Evolutionary conservation across 305 asterid genomes (phyloP).

Genomic region (Rubia peregrina): DNA sequence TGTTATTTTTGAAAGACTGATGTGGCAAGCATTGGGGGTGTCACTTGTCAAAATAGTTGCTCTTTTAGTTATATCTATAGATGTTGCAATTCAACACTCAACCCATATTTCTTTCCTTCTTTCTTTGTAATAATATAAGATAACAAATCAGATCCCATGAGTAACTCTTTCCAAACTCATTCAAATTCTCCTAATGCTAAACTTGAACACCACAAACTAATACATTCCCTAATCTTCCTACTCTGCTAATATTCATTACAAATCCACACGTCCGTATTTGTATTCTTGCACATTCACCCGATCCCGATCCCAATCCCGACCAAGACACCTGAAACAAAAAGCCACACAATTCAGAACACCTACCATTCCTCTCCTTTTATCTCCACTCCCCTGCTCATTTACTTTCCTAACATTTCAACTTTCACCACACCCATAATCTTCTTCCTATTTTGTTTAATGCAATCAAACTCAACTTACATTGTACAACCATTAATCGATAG

Average conservation of each 20-base stretch:
- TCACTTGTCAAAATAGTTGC: no score
- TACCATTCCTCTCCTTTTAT: background rate
- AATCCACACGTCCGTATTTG: background rate
- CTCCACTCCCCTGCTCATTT: background rate
- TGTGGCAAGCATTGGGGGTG: no score
- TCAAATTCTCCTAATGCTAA: background rate
- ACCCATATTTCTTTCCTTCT: no score
- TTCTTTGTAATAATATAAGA: background rate
- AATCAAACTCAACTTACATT: background rate
- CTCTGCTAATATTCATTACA: background rate
- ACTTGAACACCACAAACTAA: background rate
- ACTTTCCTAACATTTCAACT: background rate
- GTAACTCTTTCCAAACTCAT: background rate
- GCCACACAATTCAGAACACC: background rate
- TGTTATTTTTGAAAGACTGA: no score
- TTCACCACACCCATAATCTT: background rate
- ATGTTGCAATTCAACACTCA: no score
- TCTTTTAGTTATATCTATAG: no score
- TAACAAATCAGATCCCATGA: background rate
- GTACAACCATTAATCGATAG: constrained; percentile 48
- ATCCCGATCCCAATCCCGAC: background rate
- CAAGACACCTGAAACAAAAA: background rate
- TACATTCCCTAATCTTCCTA: background rate
- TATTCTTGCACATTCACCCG: no score
- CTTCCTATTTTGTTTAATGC: no score